Percentiles rank a stretch among this genome's conserved stretches.
Evolutionary conservation across 2,329 filamentous ascomycete species (phyloP).

Genomic region (Bertia moriformis): DNA sequence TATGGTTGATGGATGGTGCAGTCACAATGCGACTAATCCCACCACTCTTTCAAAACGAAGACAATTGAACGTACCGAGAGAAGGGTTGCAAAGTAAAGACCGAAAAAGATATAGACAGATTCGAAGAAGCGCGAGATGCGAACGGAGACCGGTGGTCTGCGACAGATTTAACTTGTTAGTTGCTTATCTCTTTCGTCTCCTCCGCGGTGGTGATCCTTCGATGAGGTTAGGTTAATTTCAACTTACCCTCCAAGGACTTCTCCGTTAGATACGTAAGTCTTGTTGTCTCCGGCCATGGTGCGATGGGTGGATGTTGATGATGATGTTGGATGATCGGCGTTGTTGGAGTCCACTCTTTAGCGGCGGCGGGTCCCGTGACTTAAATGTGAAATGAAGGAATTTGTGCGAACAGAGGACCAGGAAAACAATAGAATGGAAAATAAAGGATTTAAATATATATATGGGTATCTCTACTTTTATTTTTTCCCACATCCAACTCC

Average conservation of each 20-base stretch:
- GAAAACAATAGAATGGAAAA: too few relatives aligned
- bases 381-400: too few relatives aligned
- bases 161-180: constrained; percentile 1
- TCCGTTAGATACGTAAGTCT: constrained; percentile 22
- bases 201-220: constrained; percentile 3
- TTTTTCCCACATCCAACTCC: too few relatives aligned
- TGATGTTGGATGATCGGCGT: too few relatives aligned
- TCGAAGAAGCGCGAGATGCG: constrained; percentile 23
- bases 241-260: constrained; percentile 18
- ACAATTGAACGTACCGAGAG: constrained; percentile 26
- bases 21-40: too few relatives aligned
- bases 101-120: constrained; percentile 26
- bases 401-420: too few relatives aligned
- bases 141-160: constrained; percentile 25
- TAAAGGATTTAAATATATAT: too few relatives aligned
- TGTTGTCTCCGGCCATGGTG: constrained; percentile 14
- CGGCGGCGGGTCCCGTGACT: too few relatives aligned
- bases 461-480: too few relatives aligned
- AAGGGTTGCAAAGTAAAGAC: constrained; percentile 29
- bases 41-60: too few relatives aligned
- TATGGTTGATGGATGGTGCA: neutral
- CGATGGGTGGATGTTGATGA: constrained; percentile 7
- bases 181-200: constrained; percentile 1
- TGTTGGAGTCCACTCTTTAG: too few relatives aligned
- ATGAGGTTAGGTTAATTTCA: neutral